A percentile compares a stretch with the other conserved stretches of the same genome.
Evolutionary conservation across 1,284 basidiomycete species (phyloP).

Genomic region (Boletus mariae): DNA sequence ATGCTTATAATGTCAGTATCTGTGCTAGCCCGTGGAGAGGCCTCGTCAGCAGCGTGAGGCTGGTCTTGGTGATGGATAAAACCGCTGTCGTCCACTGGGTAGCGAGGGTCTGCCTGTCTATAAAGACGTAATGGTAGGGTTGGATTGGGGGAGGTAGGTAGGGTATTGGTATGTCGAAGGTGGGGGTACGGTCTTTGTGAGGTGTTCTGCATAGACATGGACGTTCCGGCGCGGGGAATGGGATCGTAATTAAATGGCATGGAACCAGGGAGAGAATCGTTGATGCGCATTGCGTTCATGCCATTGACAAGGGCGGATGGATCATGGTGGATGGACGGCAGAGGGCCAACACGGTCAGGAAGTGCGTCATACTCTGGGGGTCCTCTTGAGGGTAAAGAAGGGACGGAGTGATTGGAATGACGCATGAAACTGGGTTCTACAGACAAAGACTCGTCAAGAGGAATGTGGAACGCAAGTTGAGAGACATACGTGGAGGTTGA

Average conservation of each 20-base stretch:
- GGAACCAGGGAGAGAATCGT: slow-evolving; percentile 13
- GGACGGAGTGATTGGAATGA: slow-evolving; percentile 28
- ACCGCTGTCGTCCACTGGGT: slow-evolving; percentile 25
- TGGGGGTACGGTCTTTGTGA: slow-evolving; percentile 18
- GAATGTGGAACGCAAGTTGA: background rate
- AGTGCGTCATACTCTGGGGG: slow-evolving; percentile 24
- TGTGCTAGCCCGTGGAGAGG: slow-evolving; percentile 13
- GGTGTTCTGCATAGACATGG: slow-evolving; percentile 30
- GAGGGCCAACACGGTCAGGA: slow-evolving; percentile 15
- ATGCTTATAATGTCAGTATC: slow-evolving; percentile 28
- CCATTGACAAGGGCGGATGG: slow-evolving; percentile 24
- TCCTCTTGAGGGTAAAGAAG: slow-evolving; percentile 24
- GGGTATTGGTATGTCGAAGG: slow-evolving; percentile 27
- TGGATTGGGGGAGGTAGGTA: slow-evolving; percentile 18
- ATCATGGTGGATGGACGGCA: slow-evolving; percentile 18
- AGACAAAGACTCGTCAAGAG: slow-evolving; percentile 11
- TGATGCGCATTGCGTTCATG: slow-evolving; percentile 31
- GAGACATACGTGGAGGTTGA: slow-evolving; percentile 18
- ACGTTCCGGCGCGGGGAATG: slow-evolving; percentile 31
- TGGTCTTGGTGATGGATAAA: slow-evolving; percentile 16
- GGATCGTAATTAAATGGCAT: slow-evolving; percentile 25
- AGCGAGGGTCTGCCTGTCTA: slow-evolving; percentile 17
- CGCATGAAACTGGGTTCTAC: slow-evolving; percentile 22
- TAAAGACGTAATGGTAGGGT: slow-evolving; percentile 13
- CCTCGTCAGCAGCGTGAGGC: slow-evolving; percentile 10